A percentile compares a stretch with the other conserved stretches of the same genome.
These are phyloP conservation scores for Microsporum canis DNA, from an alignment of 2,329 filamentous ascomycete genomes.

Conservation along the genomic window DNA sequence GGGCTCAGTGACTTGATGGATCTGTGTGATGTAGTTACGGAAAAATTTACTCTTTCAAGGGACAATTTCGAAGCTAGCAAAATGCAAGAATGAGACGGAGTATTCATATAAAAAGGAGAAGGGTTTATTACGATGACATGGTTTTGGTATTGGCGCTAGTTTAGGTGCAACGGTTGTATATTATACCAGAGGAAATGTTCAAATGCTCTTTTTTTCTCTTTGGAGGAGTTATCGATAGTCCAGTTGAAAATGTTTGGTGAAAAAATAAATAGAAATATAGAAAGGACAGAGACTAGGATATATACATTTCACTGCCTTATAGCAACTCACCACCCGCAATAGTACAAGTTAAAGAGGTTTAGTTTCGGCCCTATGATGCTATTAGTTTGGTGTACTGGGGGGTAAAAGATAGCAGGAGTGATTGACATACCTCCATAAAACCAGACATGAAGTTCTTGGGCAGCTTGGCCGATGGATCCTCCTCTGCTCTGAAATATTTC, in stretches of 20 bases:
- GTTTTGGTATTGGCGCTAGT: background rate
- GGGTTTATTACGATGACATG: background rate
- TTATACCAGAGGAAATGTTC: background rate
- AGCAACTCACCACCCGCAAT: background rate
- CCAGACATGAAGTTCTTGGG: constrained; percentile 85
- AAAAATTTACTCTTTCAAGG: constrained; percentile 66
- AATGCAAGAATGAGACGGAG: constrained; percentile 8
- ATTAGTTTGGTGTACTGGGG: background rate
- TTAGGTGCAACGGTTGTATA: constrained; percentile 4
- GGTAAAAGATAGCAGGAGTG: background rate
- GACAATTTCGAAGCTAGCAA: constrained; percentile 45
- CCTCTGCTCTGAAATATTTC: constrained; percentile 90
- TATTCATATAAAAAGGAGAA: background rate
- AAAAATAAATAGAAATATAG: background rate
- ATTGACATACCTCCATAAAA: constrained; percentile 71
- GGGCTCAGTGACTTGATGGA: constrained; percentile 80
- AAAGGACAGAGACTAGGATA: constrained; percentile 4
- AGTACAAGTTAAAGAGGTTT: constrained; percentile 4
- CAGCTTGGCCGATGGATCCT: constrained; percentile 61
- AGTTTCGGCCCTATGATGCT: constrained; percentile 17
- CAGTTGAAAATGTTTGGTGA: background rate
- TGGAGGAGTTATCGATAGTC: background rate
- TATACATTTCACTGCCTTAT: constrained; percentile 11
- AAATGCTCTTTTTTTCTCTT: background rate
- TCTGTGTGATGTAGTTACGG: constrained; percentile 84